Evolutionary conservation across 2,329 filamentous ascomycete genomes (phyloP).

Genomic region (Penicillium palitans): DNA sequence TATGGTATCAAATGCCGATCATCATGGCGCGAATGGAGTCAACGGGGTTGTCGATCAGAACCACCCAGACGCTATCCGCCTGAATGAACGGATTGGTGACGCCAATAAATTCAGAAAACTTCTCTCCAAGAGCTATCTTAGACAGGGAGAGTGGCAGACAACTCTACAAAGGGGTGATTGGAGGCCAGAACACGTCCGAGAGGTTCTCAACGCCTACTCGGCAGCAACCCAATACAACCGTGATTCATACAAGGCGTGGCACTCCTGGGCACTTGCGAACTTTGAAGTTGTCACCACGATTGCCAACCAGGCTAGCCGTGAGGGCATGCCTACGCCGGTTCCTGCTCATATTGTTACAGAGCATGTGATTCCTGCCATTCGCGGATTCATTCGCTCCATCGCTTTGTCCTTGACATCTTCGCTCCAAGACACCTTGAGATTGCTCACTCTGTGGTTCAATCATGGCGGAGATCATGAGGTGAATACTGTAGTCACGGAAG

Average conservation of each 20-base stretch:
- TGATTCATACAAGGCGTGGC: slow-evolving; percentile 98
- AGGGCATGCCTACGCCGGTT: slow-evolving; percentile 48
- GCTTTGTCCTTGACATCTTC: slow-evolving; percentile 88
- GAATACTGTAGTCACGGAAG: slow-evolving; percentile 82
- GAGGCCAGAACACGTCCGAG: slow-evolving; percentile 80
- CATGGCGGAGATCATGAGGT: slow-evolving; percentile 89
- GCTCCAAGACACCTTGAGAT: slow-evolving; percentile 86
- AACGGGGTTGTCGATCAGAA: slow-evolving; percentile 49
- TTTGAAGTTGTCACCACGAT: slow-evolving; percentile 94
- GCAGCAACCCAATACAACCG: slow-evolving; percentile 93
- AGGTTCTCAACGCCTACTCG: slow-evolving; percentile 86
- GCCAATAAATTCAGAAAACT: slow-evolving; percentile 64
- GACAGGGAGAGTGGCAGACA: slow-evolving; percentile 95
- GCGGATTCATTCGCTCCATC: slow-evolving; percentile 97
- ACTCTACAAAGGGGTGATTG: slow-evolving; percentile 82
- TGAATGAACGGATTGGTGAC: slow-evolving; percentile 48
- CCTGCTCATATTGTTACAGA: slow-evolving; percentile 72
- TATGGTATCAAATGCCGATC: slow-evolving; percentile 38
- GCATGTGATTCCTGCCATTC: slow-evolving; percentile 90
- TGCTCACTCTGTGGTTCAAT: slow-evolving; percentile 94
- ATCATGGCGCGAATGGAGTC: slow-evolving; percentile 48
- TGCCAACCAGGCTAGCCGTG: slow-evolving; percentile 64
- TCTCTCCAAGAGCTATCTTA: slow-evolving; percentile 91
- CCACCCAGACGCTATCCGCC: slow-evolving; percentile 39
- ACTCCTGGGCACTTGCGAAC: slow-evolving; percentile 96